A percentile compares a stretch with the other conserved stretches of the same genome.
These are phyloP conservation scores for Saccharomyces uvarum DNA, from an alignment of 1,139 yeast genomes.

Conservation along the genomic window DNA sequence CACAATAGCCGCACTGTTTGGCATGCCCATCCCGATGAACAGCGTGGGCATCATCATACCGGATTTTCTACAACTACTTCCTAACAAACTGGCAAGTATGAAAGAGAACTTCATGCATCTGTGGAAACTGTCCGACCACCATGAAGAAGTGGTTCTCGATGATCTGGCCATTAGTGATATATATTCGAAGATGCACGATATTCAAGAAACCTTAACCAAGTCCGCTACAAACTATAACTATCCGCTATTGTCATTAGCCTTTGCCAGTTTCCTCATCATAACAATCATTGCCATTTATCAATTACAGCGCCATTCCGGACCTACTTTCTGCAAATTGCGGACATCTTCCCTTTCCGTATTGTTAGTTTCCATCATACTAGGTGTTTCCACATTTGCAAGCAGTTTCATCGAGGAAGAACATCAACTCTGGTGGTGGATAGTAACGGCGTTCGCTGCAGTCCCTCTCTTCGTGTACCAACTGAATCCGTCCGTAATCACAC, in stretches of 20 bases:
- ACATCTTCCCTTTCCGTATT: constrained; percentile 4
- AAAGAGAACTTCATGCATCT: constrained; percentile 61
- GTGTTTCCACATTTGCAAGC: constrained; percentile 64
- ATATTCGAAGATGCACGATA: constrained; percentile 37
- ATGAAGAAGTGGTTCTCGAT: constrained; percentile 15
- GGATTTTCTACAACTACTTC: constrained; percentile 50
- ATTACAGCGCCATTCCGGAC: not conserved
- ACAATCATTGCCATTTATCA: constrained; percentile 20
- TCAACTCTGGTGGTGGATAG: constrained; percentile 87
- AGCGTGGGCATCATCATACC: constrained; percentile 67
- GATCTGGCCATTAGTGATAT: constrained; percentile 25
- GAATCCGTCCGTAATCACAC: not conserved
- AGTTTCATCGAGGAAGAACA: constrained; percentile 96
- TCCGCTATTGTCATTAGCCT: constrained; percentile 43
- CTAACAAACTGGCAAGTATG: constrained; percentile 36
- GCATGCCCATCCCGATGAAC: constrained; percentile 80
- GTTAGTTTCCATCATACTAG: constrained; percentile 26
- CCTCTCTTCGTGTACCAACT: not conserved
- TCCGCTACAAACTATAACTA: constrained; percentile 73
- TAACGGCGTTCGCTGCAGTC: constrained; percentile 13
- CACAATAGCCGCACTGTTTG: constrained; percentile 62
- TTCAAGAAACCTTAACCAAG: constrained; percentile 52
- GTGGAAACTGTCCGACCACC: constrained; percentile 22
- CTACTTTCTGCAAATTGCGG: constrained; percentile 6
- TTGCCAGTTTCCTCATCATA: constrained; percentile 34